Evolutionary conservation across 371 early-diverging fungal species (phyloP).

Genomic region (Saksenaea vasiformis): DNA sequence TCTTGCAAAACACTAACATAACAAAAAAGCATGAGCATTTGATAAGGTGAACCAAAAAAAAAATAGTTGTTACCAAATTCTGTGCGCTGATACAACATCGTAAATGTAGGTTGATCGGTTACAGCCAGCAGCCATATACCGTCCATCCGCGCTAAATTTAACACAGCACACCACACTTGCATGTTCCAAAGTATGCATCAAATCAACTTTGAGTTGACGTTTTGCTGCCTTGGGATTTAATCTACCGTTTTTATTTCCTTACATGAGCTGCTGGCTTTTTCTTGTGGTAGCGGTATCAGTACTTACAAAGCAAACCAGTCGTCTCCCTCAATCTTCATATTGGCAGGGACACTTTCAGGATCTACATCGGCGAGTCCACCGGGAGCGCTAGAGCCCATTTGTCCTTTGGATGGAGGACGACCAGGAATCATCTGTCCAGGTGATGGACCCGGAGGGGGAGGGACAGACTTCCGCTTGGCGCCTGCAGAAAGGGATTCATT

Average conservation of each 20-base stretch:
- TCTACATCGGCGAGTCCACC: constrained; percentile 76
- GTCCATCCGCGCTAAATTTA: constrained; percentile 87
- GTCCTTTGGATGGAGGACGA: constrained; percentile 17
- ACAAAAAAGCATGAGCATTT: neutral
- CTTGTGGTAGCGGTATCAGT: neutral
- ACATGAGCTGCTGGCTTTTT: neutral
- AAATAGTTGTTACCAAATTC: constrained; percentile 61
- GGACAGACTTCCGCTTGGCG: constrained; percentile 8
- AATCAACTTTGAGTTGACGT: constrained; percentile 71
- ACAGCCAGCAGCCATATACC: constrained; percentile 90
- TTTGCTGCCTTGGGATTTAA: constrained; percentile 72
- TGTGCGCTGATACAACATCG: constrained; percentile 75
- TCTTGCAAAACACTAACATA: constrained; percentile 68
- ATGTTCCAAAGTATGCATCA: constrained; percentile 86
- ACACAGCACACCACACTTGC: constrained; percentile 92
- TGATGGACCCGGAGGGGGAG: constrained; percentile 4
- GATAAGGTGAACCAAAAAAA: too few relatives aligned
- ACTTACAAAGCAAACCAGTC: constrained; percentile 87
- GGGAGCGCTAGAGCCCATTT: constrained; percentile 19
- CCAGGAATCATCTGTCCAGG: constrained; percentile 3
- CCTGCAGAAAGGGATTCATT: neutral
- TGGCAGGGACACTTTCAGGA: constrained; percentile 73
- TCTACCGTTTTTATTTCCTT: constrained; percentile 25
- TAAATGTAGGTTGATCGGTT: constrained; percentile 88
- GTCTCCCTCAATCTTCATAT: constrained; percentile 74